These are phyloP conservation scores for Phytopythium helicoides DNA, from an alignment of 352 stramenopile genomes.

Conservation along the genomic window DNA sequence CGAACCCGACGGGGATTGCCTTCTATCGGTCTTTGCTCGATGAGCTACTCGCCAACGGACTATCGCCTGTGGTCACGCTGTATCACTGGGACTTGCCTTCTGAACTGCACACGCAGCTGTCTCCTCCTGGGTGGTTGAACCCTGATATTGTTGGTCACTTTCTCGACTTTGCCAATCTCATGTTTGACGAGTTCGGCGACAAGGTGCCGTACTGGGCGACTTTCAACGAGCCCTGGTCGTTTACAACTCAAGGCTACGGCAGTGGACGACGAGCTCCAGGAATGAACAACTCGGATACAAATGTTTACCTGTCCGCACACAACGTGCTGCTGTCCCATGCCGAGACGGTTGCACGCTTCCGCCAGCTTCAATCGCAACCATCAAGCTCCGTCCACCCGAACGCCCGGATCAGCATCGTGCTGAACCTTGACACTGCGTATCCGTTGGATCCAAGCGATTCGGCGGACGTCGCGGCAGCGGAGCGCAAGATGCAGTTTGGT, in stretches of 20 bases:
- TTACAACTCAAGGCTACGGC: conserved; percentile 45
- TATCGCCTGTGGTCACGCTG: conserved; percentile 89
- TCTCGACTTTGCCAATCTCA: conserved; percentile 83
- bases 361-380: conserved; percentile 28
- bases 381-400: conserved; percentile 24
- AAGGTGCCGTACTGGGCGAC: conserved; percentile 94
- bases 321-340: conserved; percentile 91
- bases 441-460: conserved; percentile 69
- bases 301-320: conserved; percentile 66
- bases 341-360: conserved; percentile 85
- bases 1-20: conserved; percentile 81
- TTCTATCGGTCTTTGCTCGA: conserved; percentile 93
- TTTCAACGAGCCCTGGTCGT: conserved; percentile 92
- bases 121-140: conserved; percentile 43
- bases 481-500: conserved; percentile 88
- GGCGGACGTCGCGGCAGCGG: conserved; percentile 55
- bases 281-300: conserved; percentile 31
- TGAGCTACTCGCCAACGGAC: conserved; percentile 60
- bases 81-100: conserved; percentile 96
- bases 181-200: conserved; percentile 88
- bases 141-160: conserved; percentile 58
- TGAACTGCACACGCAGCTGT: conserved; percentile 67
- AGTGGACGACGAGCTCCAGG: conserved; percentile 53
- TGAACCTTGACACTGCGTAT: conserved; percentile 80
- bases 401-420: conserved; percentile 89